These are phyloP conservation scores for Canna indica DNA, from an alignment of 176 grass and related monocot species.

Conservation along the genomic window DNA sequence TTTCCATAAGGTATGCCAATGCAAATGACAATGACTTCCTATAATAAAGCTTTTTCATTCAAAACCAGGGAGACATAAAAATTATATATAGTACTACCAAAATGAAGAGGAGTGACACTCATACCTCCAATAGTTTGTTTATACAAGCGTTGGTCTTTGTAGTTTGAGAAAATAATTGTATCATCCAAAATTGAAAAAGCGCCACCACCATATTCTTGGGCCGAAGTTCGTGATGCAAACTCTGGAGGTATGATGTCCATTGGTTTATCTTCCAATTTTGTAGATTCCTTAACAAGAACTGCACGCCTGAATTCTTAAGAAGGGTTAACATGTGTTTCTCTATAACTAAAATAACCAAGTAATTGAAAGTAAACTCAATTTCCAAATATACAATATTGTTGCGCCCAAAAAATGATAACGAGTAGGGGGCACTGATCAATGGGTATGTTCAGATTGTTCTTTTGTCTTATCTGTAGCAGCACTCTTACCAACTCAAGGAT, in stretches of 20 bases:
- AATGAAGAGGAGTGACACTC: not conserved
- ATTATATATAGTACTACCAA: too few relatives aligned
- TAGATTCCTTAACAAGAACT: constrained; percentile 73
- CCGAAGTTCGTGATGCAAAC: constrained; percentile 73
- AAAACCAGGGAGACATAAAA: not conserved
- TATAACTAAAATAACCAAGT: too few relatives aligned
- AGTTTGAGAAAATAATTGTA: constrained; percentile 81
- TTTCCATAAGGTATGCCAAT: too few relatives aligned
- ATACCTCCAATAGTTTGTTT: constrained; percentile 54
- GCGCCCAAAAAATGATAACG: too few relatives aligned
- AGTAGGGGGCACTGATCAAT: too few relatives aligned
- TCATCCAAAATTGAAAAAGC: constrained; percentile 54
- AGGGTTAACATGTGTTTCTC: not conserved
- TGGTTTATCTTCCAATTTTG: constrained; percentile 31
- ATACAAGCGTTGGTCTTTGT: constrained; percentile 82
- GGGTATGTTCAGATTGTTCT: too few relatives aligned
- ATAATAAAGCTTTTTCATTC: not conserved
- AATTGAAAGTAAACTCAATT: too few relatives aligned
- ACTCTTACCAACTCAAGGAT: too few relatives aligned
- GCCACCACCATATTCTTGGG: constrained; percentile 86
- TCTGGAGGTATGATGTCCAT: constrained; percentile 61
- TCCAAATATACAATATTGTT: too few relatives aligned
- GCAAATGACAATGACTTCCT: too few relatives aligned
- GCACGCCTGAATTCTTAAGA: constrained; percentile 47
- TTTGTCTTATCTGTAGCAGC: too few relatives aligned